These are phyloP conservation scores for Colletotrichum paranaense DNA, from an alignment of 2,329 filamentous ascomycete species.

Conservation along the genomic window DNA sequence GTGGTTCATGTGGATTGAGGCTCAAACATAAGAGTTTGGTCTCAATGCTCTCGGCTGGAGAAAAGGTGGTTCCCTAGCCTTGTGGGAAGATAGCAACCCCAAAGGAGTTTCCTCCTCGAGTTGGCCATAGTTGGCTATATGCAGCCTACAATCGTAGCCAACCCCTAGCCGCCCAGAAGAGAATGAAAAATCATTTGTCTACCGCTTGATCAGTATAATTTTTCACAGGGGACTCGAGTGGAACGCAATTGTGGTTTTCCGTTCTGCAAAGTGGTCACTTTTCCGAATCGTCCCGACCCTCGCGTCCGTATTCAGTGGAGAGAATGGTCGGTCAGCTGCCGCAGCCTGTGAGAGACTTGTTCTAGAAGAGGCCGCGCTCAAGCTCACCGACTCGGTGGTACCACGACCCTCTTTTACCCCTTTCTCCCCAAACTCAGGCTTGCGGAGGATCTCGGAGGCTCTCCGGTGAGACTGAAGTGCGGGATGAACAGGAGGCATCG, in stretches of 20 bases:
- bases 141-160: neutral
- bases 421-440: neutral
- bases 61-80: neutral
- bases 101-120: too few relatives aligned
- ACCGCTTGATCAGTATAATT: too few relatives aligned
- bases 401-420: neutral
- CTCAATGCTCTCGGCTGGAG: neutral
- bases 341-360: neutral
- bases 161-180: neutral
- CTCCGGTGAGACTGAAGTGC: neutral
- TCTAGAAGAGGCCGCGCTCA: neutral
- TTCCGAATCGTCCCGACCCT: neutral
- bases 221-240: neutral
- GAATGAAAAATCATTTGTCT: too few relatives aligned
- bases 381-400: neutral
- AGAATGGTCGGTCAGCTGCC: neutral
- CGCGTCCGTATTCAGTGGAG: neutral
- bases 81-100: too few relatives aligned
- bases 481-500: neutral
- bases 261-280: neutral
- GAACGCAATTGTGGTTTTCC: neutral
- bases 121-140: too few relatives aligned
- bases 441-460: neutral
- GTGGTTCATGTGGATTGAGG: neutral
- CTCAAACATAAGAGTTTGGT: neutral